Base-by-base conservation (phyloP, 129 eudicot genomes). In the Lactuca saligna region DNA sequence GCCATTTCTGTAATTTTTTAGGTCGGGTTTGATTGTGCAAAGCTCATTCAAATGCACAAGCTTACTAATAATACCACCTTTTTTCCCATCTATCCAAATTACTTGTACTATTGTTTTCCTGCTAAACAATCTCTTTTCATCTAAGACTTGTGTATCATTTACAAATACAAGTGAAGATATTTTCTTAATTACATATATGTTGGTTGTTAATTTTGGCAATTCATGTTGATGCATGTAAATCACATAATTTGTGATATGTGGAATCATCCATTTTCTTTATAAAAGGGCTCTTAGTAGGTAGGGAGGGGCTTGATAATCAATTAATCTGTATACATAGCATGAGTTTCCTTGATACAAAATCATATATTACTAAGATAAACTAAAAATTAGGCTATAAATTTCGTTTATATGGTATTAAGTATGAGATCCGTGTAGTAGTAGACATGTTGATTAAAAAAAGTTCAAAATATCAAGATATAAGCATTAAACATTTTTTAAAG, bases 31-130 rank as follows among this genome's bases (percentile, higher is more conserved):
- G 66, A 76, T 69, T 25, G 71, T 69, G 81, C 68, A 53, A 75
- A 67, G 54, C 29, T 68, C 57, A 60, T 50, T 49, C 31, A 59
- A 56, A 69, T 76, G 81, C 81, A 76, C 75, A 70, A 69, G 61
- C 35, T 15, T 58, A 61, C 32, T 55, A 44, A 76, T 68, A 76
- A 76, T 61, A 61, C 48, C 74, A 60, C 29, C 57, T 53, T 53
- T 14, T 29, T 55, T 66, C 17, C 39, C 17, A 46, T 46, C 57
- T n/a, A 33, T 48, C 57, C 49, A 35, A 35, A 59, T 68, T 53
- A 33, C 39, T 51, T 55, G 61, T 41, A 68, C 48, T 54, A 39
- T 46, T 58, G 48, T 59, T 46, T 33, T 75, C 68, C 61, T 66
- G 73, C 73, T 76, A 31, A 68, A 76, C 57, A 38, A 68, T 60